A percentile compares a stretch with the other conserved stretches of the same genome.
Conservation (phyloP, 139 green algal genomes). For the Chlamydomonas eustigma region DNA sequence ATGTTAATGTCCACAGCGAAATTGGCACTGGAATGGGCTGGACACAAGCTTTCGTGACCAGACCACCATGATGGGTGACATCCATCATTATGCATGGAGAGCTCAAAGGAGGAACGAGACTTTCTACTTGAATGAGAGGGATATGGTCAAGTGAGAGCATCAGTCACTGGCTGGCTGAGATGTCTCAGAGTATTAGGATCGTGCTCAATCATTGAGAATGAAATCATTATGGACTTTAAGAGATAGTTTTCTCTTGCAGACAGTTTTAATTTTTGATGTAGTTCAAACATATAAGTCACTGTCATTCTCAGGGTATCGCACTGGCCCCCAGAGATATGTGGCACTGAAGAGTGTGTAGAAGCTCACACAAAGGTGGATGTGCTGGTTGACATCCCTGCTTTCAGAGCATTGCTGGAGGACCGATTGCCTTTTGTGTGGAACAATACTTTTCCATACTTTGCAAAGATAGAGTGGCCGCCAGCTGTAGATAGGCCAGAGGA, state of each 20-base stretch:
- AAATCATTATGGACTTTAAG: too few species aligned
- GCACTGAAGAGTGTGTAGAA: constrained; percentile 80
- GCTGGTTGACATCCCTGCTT: constrained; percentile 53
- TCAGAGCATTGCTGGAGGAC: constrained; percentile 44
- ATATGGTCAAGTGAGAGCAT: constrained; percentile 49
- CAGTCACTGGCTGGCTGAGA: too few species aligned
- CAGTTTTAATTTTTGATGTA: too few species aligned
- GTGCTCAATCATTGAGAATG: too few species aligned
- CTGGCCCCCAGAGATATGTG: constrained; percentile 59
- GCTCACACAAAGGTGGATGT: constrained; percentile 83
- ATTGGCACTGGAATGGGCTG: constrained; percentile 72
- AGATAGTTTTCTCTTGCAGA: too few species aligned
- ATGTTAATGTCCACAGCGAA: constrained; percentile 66
- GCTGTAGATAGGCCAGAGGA: background rate
- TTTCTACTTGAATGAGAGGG: constrained; percentile 60
- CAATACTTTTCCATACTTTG: constrained; percentile 2
- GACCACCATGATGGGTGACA: constrained; percentile 74
- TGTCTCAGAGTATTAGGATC: too few species aligned
- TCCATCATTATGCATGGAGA: constrained; percentile 84
- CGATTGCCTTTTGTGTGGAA: constrained; percentile 7
- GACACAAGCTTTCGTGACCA: constrained; percentile 57
- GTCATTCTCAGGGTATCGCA: constrained; percentile 57
- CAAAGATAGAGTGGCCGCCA: constrained; percentile 1
- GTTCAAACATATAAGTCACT: too few species aligned
- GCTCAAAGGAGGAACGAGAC: constrained; percentile 68